These are phyloP conservation scores for Rhodomyrtus psidioides DNA, from an alignment of 441 rosid genomes.

Conservation along the genomic window DNA sequence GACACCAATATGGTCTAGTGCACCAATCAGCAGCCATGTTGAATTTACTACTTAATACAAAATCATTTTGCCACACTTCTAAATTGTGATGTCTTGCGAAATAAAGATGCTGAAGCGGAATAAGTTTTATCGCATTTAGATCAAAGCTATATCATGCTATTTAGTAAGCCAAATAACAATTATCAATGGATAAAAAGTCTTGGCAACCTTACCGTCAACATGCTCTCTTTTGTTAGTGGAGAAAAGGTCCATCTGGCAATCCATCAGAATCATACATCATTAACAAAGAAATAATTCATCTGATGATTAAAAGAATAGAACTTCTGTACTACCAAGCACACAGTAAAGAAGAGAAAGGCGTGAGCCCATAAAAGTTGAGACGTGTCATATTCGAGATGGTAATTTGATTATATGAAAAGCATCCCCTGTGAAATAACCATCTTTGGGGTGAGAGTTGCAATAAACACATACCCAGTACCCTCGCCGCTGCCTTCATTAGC, in stretches of 20 bases:
- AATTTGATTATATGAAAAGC: not conserved
- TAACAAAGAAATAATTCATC: not conserved
- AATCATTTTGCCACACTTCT: not conserved
- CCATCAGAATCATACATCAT: not conserved
- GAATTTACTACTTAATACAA: not conserved
- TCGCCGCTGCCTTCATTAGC: constrained; percentile 55
- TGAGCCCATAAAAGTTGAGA: not conserved
- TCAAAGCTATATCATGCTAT: not conserved
- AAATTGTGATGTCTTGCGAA: not conserved
- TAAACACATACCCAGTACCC: constrained; percentile 75
- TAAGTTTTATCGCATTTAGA: not conserved
- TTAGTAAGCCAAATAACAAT: not conserved
- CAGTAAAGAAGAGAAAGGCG: not conserved
- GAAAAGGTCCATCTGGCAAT: constrained; percentile 76
- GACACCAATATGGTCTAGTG: not conserved
- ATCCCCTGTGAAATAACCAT: not conserved
- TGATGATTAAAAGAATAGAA: not conserved
- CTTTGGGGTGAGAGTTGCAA: not conserved
- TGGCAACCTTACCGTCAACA: constrained; percentile 50
- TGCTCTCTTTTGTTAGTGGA: constrained; percentile 69
- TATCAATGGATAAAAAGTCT: not conserved
- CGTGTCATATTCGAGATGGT: not conserved
- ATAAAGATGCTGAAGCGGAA: not conserved
- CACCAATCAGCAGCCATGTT: not conserved
- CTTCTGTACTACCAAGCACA: not conserved